phyloP scores from a whole-genome alignment of 768 basidiomycete genomes.

The Tulasnella sp. region DNA sequence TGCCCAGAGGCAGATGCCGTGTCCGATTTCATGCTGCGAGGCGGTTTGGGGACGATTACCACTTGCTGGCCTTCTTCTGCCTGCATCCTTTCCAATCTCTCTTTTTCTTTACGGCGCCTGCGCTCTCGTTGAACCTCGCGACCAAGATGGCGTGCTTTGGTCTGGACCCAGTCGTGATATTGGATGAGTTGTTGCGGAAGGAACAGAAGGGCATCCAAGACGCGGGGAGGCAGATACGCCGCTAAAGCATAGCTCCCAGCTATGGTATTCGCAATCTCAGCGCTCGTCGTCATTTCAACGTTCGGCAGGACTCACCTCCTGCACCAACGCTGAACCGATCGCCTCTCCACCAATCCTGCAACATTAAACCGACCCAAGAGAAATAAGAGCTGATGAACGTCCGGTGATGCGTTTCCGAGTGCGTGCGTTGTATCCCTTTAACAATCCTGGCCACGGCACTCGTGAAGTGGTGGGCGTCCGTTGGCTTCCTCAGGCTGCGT shows the following conservation, averaged over 20 bases:
- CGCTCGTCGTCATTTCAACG: slow-evolving; percentile 35
- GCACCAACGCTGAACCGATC: slow-evolving; percentile 64
- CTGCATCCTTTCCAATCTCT: background rate
- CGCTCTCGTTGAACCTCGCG: background rate
- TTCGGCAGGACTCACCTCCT: slow-evolving; percentile 64
- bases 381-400: slow-evolving; percentile 26
- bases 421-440: slow-evolving; percentile 34
- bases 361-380: slow-evolving; percentile 32
- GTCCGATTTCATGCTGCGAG: background rate
- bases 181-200: slow-evolving; percentile 1
- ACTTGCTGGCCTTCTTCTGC: slow-evolving; percentile 6
- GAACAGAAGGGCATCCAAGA: slow-evolving; percentile 1
- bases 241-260: slow-evolving; percentile 3
- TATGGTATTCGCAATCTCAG: background rate
- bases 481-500: slow-evolving; percentile 33
- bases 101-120: background rate
- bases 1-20: background rate
- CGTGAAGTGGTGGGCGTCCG: slow-evolving; percentile 46
- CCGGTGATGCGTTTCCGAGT: background rate
- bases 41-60: background rate
- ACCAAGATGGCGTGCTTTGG: background rate
- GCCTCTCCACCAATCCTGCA: slow-evolving; percentile 49
- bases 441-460: slow-evolving; percentile 47
- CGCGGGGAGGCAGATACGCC: slow-evolving; percentile 5
- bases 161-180: slow-evolving; percentile 5